phyloP scores from a whole-genome alignment of 2,329 filamentous ascomycete genomes.

The Colletotrichum sp. region DNA sequence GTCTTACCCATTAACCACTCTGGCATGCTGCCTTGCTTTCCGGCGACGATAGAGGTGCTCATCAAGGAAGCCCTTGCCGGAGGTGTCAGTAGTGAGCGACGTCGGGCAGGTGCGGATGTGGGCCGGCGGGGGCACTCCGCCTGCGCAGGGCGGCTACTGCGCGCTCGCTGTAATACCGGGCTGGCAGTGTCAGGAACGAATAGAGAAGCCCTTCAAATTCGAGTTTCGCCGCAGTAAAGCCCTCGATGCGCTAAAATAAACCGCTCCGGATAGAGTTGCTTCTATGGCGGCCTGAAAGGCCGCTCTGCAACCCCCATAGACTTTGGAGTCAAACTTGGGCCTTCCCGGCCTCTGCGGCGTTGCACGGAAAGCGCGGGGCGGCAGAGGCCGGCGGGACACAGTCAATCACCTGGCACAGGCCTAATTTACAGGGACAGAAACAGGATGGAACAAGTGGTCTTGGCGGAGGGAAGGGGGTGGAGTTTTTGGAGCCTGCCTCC shows the following conservation, averaged over 20 bases:
- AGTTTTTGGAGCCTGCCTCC: background rate
- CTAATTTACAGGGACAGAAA: background rate
- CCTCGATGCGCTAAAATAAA: background rate
- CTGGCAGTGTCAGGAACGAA: background rate
- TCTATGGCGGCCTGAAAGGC: background rate
- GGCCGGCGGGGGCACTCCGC: background rate
- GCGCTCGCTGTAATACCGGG: background rate
- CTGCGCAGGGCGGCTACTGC: background rate
- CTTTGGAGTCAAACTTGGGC: background rate
- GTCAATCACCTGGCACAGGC: background rate
- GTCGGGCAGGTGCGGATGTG: background rate
- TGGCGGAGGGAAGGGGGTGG: background rate
- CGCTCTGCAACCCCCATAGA: background rate
- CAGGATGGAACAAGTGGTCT: background rate
- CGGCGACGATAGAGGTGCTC: accelerated
- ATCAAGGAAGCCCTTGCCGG: background rate
- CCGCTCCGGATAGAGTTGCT: background rate
- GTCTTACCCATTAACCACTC: constrained; percentile 22
- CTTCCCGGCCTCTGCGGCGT: background rate
- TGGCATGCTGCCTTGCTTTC: constrained; percentile 11
- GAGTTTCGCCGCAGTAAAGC: background rate
- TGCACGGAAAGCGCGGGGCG: background rate
- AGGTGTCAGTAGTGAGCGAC: background rate
- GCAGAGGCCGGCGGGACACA: background rate
- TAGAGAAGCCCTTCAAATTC: background rate